These are phyloP conservation scores for Alternaria ventricosa DNA, from an alignment of 2,329 filamentous ascomycete species.

Conservation along the genomic window DNA sequence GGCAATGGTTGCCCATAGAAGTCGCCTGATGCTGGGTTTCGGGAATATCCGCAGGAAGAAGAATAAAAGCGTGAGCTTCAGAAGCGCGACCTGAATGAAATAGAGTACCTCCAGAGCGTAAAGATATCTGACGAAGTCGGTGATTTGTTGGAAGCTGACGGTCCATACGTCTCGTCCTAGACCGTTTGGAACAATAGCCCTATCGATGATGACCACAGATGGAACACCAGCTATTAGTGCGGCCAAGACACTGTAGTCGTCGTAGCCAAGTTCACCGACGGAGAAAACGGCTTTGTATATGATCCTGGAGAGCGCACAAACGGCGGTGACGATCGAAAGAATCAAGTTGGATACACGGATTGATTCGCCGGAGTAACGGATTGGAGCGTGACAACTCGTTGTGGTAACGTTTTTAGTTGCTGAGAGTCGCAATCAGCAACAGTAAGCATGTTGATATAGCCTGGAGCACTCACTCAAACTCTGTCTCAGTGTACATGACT, in stretches of 20 bases:
- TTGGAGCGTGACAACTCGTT: constrained; percentile 48
- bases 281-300: constrained; percentile 48
- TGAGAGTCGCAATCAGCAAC: constrained; percentile 19
- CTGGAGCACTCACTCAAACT: constrained; percentile 15
- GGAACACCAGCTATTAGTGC: constrained; percentile 32
- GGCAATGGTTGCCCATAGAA: constrained; percentile 27
- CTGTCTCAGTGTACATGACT: constrained; percentile 24
- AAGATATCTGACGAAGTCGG: constrained; percentile 48
- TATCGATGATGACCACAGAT: constrained; percentile 34
- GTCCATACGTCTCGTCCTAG: constrained; percentile 62
- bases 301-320: constrained; percentile 46
- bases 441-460: background rate
- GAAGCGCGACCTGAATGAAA: constrained; percentile 36
- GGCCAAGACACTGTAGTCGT: constrained; percentile 45
- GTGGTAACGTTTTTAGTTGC: constrained; percentile 53
- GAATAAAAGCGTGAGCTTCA: constrained; percentile 39
- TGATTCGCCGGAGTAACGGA: constrained; percentile 43
- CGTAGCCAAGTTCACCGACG: constrained; percentile 44
- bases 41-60: constrained; percentile 42
- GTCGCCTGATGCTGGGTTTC: constrained; percentile 14
- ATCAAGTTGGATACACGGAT: constrained; percentile 45
- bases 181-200: constrained; percentile 41
- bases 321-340: constrained; percentile 44
- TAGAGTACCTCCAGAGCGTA: constrained; percentile 45
- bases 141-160: constrained; percentile 51